These are phyloP conservation scores for Purpureocillium takamizusanense DNA, from an alignment of 2,329 filamentous ascomycete genomes.

Conservation along the genomic window DNA sequence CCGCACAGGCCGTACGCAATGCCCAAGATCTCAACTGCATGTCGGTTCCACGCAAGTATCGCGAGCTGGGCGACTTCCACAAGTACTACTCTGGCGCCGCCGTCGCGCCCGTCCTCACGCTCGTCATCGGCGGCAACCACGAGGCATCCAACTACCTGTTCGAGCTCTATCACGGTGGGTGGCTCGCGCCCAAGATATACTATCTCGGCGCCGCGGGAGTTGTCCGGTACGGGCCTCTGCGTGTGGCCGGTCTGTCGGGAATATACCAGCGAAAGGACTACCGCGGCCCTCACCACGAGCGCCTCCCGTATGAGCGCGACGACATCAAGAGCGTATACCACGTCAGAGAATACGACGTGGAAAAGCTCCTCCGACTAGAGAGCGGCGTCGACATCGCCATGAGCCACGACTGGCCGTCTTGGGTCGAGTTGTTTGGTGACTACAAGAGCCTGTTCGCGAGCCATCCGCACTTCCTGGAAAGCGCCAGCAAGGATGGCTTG, in stretches of 20 bases:
- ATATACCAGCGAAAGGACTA: slow-evolving; percentile 94
- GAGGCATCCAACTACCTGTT: slow-evolving; percentile 84
- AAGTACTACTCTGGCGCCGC: slow-evolving; percentile 79
- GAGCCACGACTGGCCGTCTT: slow-evolving; percentile 92
- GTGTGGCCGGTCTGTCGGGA: slow-evolving; percentile 82
- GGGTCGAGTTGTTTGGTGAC: slow-evolving; percentile 72
- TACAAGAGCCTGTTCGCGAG: slow-evolving; percentile 54
- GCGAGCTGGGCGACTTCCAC: slow-evolving; percentile 82
- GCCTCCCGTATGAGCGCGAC: slow-evolving; percentile 72
- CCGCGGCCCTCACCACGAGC: slow-evolving; percentile 71
- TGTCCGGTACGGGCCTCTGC: slow-evolving; percentile 68
- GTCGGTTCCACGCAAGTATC: slow-evolving; percentile 82
- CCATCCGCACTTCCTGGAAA: slow-evolving; percentile 67
- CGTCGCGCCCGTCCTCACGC: slow-evolving; percentile 74
- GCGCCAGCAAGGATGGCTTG: slow-evolving; percentile 65
- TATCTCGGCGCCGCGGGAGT: slow-evolving; percentile 92
- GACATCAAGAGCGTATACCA: slow-evolving; percentile 83
- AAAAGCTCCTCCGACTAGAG: slow-evolving; percentile 76
- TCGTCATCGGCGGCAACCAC: slow-evolving; percentile 93
- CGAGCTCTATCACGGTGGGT: slow-evolving; percentile 93
- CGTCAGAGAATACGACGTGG: slow-evolving; percentile 75
- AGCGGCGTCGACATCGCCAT: slow-evolving; percentile 84
- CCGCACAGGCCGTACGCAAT: slow-evolving; percentile 68
- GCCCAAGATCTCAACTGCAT: slow-evolving; percentile 79
- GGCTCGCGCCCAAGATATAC: slow-evolving; percentile 95